A percentile compares a stretch with the other conserved stretches of the same genome.
Conservation (phyloP, 495 filamentous ascomycete species). For the Neurospora sp. region DNA sequence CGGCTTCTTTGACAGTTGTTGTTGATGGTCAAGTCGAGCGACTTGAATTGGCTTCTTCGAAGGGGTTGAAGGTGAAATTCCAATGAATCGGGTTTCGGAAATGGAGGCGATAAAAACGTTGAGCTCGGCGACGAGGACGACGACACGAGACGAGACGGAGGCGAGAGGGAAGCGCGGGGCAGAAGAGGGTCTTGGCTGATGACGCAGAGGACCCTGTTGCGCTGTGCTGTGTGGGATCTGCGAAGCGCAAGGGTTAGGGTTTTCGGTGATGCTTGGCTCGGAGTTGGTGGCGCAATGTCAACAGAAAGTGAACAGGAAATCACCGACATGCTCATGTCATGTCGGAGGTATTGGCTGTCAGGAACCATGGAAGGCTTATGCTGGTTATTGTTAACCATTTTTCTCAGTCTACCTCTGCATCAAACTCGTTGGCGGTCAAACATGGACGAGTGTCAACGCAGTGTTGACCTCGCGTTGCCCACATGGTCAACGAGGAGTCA, state of each 20-base stretch:
- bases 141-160: neutral
- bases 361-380: neutral
- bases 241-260: neutral
- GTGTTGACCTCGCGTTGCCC: neutral
- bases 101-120: neutral
- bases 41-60: neutral
- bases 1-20: neutral
- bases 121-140: neutral
- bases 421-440: neutral
- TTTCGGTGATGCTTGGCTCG: neutral
- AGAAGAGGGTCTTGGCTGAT: neutral
- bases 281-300: neutral
- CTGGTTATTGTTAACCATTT: neutral
- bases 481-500: neutral
- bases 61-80: no score
- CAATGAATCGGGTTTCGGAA: neutral
- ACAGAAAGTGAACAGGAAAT: neutral
- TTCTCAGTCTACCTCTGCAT: no score
- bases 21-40: neutral
- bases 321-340: neutral
- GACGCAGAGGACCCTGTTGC: neutral
- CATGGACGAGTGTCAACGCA: neutral
- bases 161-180: neutral
- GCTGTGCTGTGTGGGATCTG: neutral
- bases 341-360: neutral